These are phyloP conservation scores for Aegle marmelos DNA, from an alignment of 345 rosid species.

Conservation along the genomic window DNA sequence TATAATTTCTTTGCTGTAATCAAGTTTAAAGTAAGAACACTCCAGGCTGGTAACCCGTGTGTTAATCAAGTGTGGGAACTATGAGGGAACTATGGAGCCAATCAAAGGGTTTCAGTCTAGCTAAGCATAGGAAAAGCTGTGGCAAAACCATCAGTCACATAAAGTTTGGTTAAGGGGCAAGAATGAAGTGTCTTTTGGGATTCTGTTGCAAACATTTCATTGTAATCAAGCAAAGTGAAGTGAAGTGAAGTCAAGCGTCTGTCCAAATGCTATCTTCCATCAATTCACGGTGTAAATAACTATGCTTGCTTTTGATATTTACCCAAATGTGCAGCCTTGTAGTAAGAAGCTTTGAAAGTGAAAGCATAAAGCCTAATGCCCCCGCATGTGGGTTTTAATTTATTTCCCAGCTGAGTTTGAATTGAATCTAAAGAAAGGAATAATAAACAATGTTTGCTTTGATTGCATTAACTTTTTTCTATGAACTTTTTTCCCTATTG, in stretches of 20 bases:
- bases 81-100: background rate
- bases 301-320: background rate
- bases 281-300: background rate
- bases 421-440: conserved; percentile 24
- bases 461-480: conserved; percentile 5
- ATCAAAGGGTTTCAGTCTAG: background rate
- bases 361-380: background rate
- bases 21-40: background rate
- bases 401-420: background rate
- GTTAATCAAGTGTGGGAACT: background rate
- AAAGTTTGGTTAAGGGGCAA: background rate
- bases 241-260: background rate
- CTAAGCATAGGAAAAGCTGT: background rate
- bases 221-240: background rate
- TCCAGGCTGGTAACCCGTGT: background rate
- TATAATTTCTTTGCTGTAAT: background rate
- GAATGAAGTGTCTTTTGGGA: background rate
- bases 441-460: conserved; percentile 12
- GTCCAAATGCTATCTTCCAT: background rate
- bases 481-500: background rate
- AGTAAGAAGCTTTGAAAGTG: background rate
- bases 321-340: background rate
- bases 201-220: background rate
- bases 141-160: background rate
- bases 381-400: background rate